Evolutionary conservation across 345 rosid genomes (phyloP).

Genomic region (Populus pruinosa): DNA sequence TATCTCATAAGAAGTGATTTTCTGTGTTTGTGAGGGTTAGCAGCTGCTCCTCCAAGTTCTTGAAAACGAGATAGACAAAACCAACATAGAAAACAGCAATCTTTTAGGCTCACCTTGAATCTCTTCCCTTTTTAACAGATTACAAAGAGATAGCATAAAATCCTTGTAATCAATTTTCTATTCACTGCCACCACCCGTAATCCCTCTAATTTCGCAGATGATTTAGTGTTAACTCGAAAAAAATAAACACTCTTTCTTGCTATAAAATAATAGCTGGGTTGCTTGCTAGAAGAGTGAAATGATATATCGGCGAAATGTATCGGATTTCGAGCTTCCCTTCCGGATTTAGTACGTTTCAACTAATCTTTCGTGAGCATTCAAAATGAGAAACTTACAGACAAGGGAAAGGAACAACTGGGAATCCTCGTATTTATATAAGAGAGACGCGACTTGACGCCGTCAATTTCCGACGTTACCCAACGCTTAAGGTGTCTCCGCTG

Average conservation of each 20-base stretch:
- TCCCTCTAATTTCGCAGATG: constrained; percentile 4
- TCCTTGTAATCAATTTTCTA: constrained; percentile 1
- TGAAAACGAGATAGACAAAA: not conserved
- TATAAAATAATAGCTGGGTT: not conserved
- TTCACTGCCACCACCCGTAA: not conserved
- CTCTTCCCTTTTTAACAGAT: not conserved
- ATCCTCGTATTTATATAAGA: constrained; percentile 37
- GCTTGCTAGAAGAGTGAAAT: not conserved
- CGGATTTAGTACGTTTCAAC: not conserved
- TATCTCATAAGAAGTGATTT: not conserved
- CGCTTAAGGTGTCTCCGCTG: constrained; percentile 27
- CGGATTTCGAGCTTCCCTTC: not conserved
- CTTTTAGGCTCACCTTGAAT: constrained; percentile 5
- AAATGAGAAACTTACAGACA: constrained; percentile 12
- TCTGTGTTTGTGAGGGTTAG: not conserved
- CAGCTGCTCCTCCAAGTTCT: not conserved
- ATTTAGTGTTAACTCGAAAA: not conserved
- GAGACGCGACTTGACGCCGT: constrained; percentile 35
- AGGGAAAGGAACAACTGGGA: constrained; percentile 25
- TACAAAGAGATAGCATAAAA: not conserved
- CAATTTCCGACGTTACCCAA: constrained; percentile 40
- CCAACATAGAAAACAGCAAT: not conserved
- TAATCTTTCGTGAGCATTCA: not conserved
- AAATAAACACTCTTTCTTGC: not conserved
- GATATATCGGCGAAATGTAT: not conserved